A percentile compares a stretch with the other conserved stretches of the same genome.
Conservation (phyloP, 805 yeast genomes). For the Kazachstania africana region DNA sequence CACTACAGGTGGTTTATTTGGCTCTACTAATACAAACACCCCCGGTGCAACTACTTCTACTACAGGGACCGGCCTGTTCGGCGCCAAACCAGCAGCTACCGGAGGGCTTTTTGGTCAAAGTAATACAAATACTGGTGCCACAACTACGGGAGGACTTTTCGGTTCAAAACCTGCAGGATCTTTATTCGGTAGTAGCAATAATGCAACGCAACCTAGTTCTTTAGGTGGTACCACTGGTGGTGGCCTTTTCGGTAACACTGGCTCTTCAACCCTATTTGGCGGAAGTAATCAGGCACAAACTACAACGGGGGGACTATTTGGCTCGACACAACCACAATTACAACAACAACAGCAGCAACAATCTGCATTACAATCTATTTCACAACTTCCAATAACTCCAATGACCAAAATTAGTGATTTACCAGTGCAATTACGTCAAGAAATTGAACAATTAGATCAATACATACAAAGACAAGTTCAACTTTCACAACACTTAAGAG, state of each 20-base stretch:
- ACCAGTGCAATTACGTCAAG: constrained; percentile 58
- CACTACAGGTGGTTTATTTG: constrained; percentile 16
- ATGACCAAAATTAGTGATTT: constrained; percentile 67
- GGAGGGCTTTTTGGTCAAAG: constrained; percentile 26
- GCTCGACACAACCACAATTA: constrained; percentile 8
- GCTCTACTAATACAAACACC: constrained; percentile 3
- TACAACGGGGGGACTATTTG: constrained; percentile 5
- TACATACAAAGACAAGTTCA: constrained; percentile 65
- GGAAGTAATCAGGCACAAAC: constrained; percentile 5
- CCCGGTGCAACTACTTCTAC: constrained; percentile 6
- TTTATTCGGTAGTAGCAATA: constrained; percentile 8
- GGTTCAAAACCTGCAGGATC: constrained; percentile 17
- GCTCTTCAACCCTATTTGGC: constrained; percentile 3
- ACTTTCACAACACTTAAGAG: constrained; percentile 55
- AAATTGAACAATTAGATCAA: constrained; percentile 57
- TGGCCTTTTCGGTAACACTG: constrained; percentile 7
- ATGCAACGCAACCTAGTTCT: constrained; percentile 2
- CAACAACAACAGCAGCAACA: constrained; percentile 21
- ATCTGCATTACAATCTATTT: constrained; percentile 32
- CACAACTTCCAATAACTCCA: constrained; percentile 44
- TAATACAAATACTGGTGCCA: constrained; percentile 5
- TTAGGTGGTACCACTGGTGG: constrained; percentile 5
- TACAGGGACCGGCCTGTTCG: constrained; percentile 19
- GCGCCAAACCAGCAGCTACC: constrained; percentile 11
- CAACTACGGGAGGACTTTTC: constrained; percentile 26